phyloP scores from a whole-genome alignment of 2,329 filamentous ascomycete genomes.

The Monosporascus cannonballus region DNA sequence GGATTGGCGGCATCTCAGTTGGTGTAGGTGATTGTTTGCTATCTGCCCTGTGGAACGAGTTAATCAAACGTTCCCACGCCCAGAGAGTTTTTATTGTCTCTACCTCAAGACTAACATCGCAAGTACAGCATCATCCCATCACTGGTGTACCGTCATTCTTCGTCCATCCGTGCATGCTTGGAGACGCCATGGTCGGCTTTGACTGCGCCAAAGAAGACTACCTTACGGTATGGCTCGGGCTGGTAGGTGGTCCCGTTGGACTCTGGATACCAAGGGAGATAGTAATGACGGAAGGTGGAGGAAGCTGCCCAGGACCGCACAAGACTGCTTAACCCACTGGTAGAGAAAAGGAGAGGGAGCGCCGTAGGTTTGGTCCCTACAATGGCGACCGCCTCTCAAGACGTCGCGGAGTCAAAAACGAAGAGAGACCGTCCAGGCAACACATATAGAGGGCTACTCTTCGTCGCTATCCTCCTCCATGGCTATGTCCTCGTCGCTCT shows the following conservation, averaged over 20 bases:
- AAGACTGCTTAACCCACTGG: background rate
- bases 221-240: slow-evolving; percentile 82
- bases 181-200: slow-evolving; percentile 68
- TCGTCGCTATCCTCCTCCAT: slow-evolving; percentile 66
- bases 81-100: slow-evolving; percentile 30
- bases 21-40: slow-evolving; percentile 53
- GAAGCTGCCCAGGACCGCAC: slow-evolving; percentile 6
- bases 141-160: slow-evolving; percentile 78
- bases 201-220: slow-evolving; percentile 61
- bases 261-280: slow-evolving; percentile 71
- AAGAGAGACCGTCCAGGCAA: slow-evolving; percentile 7
- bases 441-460: slow-evolving; percentile 41
- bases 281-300: slow-evolving; percentile 33
- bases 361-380: too few species aligned
- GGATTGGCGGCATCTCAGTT: slow-evolving; percentile 68
- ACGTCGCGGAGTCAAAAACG: slow-evolving; percentile 4
- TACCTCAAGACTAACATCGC: slow-evolving; percentile 28
- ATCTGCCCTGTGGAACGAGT: slow-evolving; percentile 23
- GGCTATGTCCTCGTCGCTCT: slow-evolving; percentile 52
- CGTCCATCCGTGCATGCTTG: slow-evolving; percentile 86
- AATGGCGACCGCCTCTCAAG: background rate
- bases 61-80: slow-evolving; percentile 23
- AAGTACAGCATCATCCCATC: slow-evolving; percentile 70
- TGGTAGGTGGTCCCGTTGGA: slow-evolving; percentile 75
- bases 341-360: too few species aligned